Percentiles rank a stretch among this genome's conserved stretches.
phyloP scores from a whole-genome alignment of 1,284 basidiomycete species.

The Boletus mariae region DNA sequence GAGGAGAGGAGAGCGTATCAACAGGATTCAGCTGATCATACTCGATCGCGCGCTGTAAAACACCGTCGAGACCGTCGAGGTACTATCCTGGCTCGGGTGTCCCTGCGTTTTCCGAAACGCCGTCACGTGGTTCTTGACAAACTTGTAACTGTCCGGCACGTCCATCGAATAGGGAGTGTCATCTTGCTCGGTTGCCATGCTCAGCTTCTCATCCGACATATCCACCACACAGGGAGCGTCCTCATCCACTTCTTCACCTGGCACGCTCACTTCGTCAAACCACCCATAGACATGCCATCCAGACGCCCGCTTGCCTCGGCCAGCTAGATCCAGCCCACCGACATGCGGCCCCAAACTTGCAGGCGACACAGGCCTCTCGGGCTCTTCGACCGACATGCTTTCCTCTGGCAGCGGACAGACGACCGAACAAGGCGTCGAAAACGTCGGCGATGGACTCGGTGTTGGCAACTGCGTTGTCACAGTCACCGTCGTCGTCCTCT shows the following conservation, averaged over 20 bases:
- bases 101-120: constrained; percentile 15
- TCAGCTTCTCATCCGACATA: not conserved
- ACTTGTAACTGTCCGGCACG: not conserved
- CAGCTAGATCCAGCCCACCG: constrained; percentile 31
- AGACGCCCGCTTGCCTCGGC: constrained; percentile 31
- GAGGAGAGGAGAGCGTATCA: not conserved
- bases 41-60: constrained; percentile 33
- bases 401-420: constrained; percentile 7
- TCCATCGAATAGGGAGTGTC: not conserved
- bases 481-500: not conserved
- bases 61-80: constrained; percentile 19
- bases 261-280: constrained; percentile 25
- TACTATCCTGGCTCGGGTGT: constrained; percentile 29
- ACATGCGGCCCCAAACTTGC: constrained; percentile 27
- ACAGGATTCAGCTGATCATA: constrained; percentile 11
- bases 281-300: constrained; percentile 34
- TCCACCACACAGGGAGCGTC: not conserved
- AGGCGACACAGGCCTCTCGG: constrained; percentile 15
- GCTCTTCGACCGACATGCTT: not conserved
- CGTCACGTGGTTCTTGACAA: constrained; percentile 12
- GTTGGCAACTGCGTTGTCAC: constrained; percentile 22
- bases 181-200: not conserved
- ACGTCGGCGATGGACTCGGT: constrained; percentile 28
- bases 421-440: not conserved
- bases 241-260: not conserved